Percentiles rank a stretch among this genome's conserved stretches.
These are phyloP conservation scores for Suhomyces canberraensis DNA, from an alignment of 805 yeast species.

Conservation along the genomic window DNA sequence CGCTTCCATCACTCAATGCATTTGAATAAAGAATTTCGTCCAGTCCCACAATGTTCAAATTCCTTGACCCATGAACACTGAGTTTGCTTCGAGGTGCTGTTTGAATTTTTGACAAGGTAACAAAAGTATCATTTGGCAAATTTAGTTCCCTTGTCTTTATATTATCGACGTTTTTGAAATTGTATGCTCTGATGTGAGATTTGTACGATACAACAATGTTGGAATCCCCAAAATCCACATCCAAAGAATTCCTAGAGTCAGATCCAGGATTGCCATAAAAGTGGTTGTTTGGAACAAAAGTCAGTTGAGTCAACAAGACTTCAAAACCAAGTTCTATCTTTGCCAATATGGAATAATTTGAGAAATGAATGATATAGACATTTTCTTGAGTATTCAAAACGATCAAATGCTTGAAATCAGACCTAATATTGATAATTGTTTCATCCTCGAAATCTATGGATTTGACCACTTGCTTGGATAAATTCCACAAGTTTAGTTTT, in stretches of 20 bases:
- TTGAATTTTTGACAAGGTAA: slow-evolving; percentile 18
- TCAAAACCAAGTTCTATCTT: slow-evolving; percentile 15
- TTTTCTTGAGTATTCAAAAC: slow-evolving; percentile 17
- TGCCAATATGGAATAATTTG: slow-evolving; percentile 5
- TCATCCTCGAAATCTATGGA: slow-evolving; percentile 9
- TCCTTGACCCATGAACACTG: slow-evolving; percentile 10
- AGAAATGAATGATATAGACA: slow-evolving; percentile 19
- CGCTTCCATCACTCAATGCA: slow-evolving; percentile 38
- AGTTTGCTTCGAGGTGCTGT: slow-evolving; percentile 9
- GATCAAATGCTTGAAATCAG: slow-evolving; percentile 27
- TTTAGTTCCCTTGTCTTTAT: slow-evolving; percentile 6
- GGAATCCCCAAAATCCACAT: slow-evolving; percentile 32
- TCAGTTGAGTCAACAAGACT: slow-evolving; percentile 7
- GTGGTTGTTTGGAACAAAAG: slow-evolving; percentile 4
- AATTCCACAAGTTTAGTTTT: slow-evolving; percentile 22
- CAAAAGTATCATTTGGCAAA: slow-evolving; percentile 13
- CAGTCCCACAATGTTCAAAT: slow-evolving; percentile 29
- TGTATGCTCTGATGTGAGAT: slow-evolving; percentile 20
- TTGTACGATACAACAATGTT: slow-evolving; percentile 24
- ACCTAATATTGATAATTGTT: slow-evolving; percentile 15
- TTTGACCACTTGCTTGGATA: slow-evolving; percentile 17
- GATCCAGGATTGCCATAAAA: slow-evolving; percentile 8
- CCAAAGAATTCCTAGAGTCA: slow-evolving; percentile 14
- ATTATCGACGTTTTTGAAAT: slow-evolving; percentile 12
- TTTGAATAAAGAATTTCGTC: slow-evolving; percentile 41